A percentile compares a stretch with the other conserved stretches of the same genome.
Evolutionary conservation across 768 basidiomycete species (phyloP).

Genomic region (Russula abietina): DNA sequence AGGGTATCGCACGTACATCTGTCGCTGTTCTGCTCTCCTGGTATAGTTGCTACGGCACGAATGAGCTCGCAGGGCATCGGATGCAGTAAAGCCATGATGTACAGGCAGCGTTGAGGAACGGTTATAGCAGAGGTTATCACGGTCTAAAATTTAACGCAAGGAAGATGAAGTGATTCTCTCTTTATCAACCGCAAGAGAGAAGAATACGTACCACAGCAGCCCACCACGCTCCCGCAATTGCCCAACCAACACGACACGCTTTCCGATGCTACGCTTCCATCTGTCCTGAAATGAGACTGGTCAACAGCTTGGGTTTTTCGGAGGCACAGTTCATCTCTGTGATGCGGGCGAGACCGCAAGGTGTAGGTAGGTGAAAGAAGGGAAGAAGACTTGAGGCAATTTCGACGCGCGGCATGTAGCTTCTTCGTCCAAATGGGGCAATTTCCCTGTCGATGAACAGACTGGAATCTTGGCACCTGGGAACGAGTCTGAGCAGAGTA

Average conservation of each 20-base stretch:
- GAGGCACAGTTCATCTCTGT: conserved; percentile 38
- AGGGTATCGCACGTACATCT: conserved; percentile 47
- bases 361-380: no score
- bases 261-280: conserved; percentile 52
- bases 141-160: conserved; percentile 38
- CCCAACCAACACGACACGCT: conserved; percentile 65
- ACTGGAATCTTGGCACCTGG: no score
- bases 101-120: conserved; percentile 61
- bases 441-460: no score
- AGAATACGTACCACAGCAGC: conserved; percentile 42
- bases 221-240: conserved; percentile 64
- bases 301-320: conserved; percentile 47
- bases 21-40: conserved; percentile 73
- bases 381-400: no score
- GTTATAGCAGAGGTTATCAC: conserved; percentile 52
- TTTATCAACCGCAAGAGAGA: background rate
- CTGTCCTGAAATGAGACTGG: conserved; percentile 59
- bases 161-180: no score
- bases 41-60: conserved; percentile 55
- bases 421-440: no score
- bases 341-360: background rate
- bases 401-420: no score
- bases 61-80: background rate
- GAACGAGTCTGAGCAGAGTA: no score
- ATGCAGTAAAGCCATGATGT: conserved; percentile 24